A percentile compares a stretch with the other conserved stretches of the same genome.
These are phyloP conservation scores for Cryptococcus wingfieldii DNA, from an alignment of 1,284 basidiomycete species.

Conservation along the genomic window DNA sequence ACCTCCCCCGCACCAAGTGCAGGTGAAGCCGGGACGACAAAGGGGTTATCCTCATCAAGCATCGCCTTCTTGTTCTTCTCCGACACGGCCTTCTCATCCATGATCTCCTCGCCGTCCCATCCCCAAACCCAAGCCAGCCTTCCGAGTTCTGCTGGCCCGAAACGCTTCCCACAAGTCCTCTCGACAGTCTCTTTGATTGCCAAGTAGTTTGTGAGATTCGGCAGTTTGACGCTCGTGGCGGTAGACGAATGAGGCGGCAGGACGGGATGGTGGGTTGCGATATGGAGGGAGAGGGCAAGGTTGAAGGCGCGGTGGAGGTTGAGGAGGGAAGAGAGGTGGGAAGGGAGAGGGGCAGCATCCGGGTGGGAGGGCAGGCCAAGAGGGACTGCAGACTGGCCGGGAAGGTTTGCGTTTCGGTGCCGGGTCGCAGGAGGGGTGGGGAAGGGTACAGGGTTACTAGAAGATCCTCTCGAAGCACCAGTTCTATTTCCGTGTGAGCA, in stretches of 20 bases:
- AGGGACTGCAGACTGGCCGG: slow-evolving; percentile 4
- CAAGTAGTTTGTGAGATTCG: slow-evolving; percentile 43
- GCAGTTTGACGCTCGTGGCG: slow-evolving; percentile 32
- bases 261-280: slow-evolving; percentile 47
- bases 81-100: slow-evolving; percentile 20
- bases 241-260: slow-evolving; percentile 40
- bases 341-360: slow-evolving; percentile 25
- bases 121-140: slow-evolving; percentile 48
- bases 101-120: slow-evolving; percentile 41
- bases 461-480: slow-evolving; percentile 28
- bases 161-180: slow-evolving; percentile 38
- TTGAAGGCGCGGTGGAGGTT: slow-evolving; percentile 46
- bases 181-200: slow-evolving; percentile 45
- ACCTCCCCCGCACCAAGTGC: slow-evolving; percentile 10
- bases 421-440: slow-evolving; percentile 37
- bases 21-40: slow-evolving; percentile 17
- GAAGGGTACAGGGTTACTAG: slow-evolving; percentile 26
- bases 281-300: slow-evolving; percentile 44
- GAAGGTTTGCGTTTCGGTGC: slow-evolving; percentile 13
- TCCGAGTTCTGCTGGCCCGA: slow-evolving; percentile 42
- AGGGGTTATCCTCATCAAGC: slow-evolving; percentile 32
- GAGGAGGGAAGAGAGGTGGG: slow-evolving; percentile 43
- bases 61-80: slow-evolving; percentile 16
- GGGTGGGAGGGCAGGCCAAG: slow-evolving; percentile 4
- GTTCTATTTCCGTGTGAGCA: neutral